These are phyloP conservation scores for Chimonanthus praecox DNA, from an alignment of 164 flowering plant species.

Conservation along the genomic window DNA sequence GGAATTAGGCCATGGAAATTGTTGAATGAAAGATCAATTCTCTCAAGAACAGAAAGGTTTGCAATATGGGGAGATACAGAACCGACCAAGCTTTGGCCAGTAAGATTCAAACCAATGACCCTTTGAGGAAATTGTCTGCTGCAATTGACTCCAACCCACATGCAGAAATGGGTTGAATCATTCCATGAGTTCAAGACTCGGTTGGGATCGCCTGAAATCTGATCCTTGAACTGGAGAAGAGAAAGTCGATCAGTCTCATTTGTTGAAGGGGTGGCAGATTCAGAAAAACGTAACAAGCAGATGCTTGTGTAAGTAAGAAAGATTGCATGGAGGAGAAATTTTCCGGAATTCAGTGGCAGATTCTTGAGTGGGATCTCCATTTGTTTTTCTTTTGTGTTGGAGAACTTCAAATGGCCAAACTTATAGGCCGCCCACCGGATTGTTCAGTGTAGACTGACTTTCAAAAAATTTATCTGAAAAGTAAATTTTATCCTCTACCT, in stretches of 20 bases:
- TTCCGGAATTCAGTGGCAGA: too few species aligned
- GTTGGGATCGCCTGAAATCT: slow-evolving; percentile 19
- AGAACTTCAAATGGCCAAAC: too few species aligned
- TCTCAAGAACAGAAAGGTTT: slow-evolving; percentile 35
- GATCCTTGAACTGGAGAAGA: slow-evolving; percentile 14
- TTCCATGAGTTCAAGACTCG: slow-evolving; percentile 31
- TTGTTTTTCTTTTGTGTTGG: too few species aligned
- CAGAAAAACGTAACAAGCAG: neutral
- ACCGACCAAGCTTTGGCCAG: slow-evolving; percentile 14
- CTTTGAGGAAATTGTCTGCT: slow-evolving; percentile 9
- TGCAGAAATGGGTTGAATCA: slow-evolving; percentile 22
- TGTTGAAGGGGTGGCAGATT: neutral
- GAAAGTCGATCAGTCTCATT: slow-evolving; percentile 5
- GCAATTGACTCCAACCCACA: slow-evolving; percentile 35
- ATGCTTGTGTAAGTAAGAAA: too few species aligned
- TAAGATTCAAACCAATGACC: slow-evolving; percentile 20
- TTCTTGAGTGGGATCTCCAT: too few species aligned
- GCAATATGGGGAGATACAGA: slow-evolving; percentile 30
- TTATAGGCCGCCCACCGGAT: too few species aligned
- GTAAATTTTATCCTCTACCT: too few species aligned
- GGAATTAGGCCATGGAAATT: slow-evolving; percentile 29
- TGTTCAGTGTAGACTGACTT: too few species aligned
- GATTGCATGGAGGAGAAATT: neutral
- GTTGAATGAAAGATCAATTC: slow-evolving; percentile 32
- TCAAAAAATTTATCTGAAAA: too few species aligned